Percentiles rank a stretch among this genome's conserved stretches.
Evolutionary conservation across 306 rosid genomes (phyloP).

Genomic region (Trichosanthes cucumerina): DNA sequence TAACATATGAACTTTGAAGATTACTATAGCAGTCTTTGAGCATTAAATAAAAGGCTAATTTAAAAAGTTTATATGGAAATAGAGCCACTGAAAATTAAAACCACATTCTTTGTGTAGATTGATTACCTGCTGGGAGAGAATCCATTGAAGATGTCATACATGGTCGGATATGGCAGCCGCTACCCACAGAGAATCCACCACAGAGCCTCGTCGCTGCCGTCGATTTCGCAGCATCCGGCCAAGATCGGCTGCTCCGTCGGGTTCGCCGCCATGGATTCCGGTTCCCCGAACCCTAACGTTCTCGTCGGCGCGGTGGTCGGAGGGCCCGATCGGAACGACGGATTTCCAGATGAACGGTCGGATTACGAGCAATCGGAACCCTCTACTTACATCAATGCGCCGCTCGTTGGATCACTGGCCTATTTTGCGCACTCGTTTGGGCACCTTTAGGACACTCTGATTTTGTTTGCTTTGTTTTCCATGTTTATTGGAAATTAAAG

Average conservation of each 20-base stretch:
- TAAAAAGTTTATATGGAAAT: too few species aligned
- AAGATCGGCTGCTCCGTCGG: constrained; percentile 80
- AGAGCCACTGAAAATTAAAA: neutral
- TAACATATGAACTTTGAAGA: too few species aligned
- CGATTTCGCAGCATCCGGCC: constrained; percentile 39
- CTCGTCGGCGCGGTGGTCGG: constrained; percentile 67
- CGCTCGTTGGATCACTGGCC: constrained; percentile 43
- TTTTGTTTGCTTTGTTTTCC: neutral
- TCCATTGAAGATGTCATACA: constrained; percentile 3
- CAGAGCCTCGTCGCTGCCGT: constrained; percentile 41
- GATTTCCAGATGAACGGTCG: constrained; percentile 62
- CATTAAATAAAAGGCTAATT: too few species aligned
- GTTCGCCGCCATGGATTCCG: constrained; percentile 47
- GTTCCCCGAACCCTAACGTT: constrained; percentile 62
- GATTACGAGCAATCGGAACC: constrained; percentile 87
- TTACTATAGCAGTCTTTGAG: too few species aligned
- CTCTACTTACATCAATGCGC: constrained; percentile 82
- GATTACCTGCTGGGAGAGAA: constrained; percentile 2
- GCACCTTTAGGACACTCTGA: neutral
- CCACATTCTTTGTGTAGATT: neutral
- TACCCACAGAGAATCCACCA: constrained; percentile 1
- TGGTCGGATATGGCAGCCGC: neutral
- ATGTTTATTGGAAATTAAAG: neutral
- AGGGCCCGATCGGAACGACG: constrained; percentile 67
- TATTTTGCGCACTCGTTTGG: neutral